Base-by-base conservation (phyloP, 2,329 filamentous ascomycete genomes). In the Xylariaceae sp. region DNA sequence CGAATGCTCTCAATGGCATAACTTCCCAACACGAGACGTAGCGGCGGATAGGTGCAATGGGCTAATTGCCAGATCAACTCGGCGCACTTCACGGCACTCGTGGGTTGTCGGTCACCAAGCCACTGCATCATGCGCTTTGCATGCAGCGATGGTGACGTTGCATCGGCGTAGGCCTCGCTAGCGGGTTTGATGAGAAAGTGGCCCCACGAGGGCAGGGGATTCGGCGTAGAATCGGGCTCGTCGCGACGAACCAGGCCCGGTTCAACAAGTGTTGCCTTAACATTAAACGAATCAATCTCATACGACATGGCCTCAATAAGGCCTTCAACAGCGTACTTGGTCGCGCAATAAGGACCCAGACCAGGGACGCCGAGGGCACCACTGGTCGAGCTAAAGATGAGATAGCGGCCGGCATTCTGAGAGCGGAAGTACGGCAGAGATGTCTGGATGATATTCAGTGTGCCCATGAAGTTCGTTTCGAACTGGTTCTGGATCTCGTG, bases 391-490 rank as follows among this genome's bases (percentile, higher is more conserved):
- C 91, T 96, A 76, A 97, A 97, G 64, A 97, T 96, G 54, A 97
- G 80, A 73, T 97, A 97, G 35, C 92, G 84, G 1, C 94, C 94
- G 0, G 78, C 80, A 18, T 82, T 81, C 64, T 90, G 87, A 64
- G 86, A 81, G 55, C 93, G 86, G 67, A 97, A 95, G 75, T 96
- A 91, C 0, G 92, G 92, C 44, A 97, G 77, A 1, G 89, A 92
- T 17, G 90, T 79, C 73, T 97, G 92, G 60, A 97, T 88, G 68
- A 99, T 96, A 75, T 97, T 89, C 61, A 97, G 76, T 0, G 92
- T 95, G 56, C 94, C 94, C 80, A 96, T 93, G 74, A 97, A 96
- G 74, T 99, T 99, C 18, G 92, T 97, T 78, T 95, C 91, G 76
- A 97, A 97, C 74, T 97, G 94, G 70, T 96, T 93, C 60, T 92